These are phyloP conservation scores for Aplosporella prunicola DNA, from an alignment of 2,329 filamentous ascomycete species.

Conservation along the genomic window DNA sequence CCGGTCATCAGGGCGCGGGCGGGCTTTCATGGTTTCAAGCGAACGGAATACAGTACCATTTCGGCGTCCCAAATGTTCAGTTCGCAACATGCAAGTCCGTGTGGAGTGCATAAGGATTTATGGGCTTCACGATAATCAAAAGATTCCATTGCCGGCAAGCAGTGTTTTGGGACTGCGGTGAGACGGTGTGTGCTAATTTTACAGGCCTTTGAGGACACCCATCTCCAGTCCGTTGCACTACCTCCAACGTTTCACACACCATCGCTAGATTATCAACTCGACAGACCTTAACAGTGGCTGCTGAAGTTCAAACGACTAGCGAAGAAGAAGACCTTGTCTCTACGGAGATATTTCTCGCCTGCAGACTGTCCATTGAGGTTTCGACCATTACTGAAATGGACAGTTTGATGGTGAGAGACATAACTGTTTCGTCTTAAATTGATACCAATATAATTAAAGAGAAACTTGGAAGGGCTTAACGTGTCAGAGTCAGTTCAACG, in stretches of 20 bases:
- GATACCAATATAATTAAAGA: too few species aligned
- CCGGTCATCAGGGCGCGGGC: slow-evolving; percentile 24
- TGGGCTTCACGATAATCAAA: slow-evolving; percentile 21
- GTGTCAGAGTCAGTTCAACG: too few species aligned
- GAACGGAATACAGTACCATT: slow-evolving; percentile 30
- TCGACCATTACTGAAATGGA: slow-evolving; percentile 53
- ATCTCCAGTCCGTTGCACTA: neutral
- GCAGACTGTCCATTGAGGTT: slow-evolving; percentile 65
- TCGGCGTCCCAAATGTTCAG: slow-evolving; percentile 19
- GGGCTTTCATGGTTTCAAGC: slow-evolving; percentile 25
- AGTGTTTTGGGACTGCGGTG: neutral
- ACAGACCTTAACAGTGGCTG: slow-evolving; percentile 62
- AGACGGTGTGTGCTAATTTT: neutral
- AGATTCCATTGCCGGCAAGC: slow-evolving; percentile 6
- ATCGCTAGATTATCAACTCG: slow-evolving; percentile 89
- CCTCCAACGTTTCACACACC: neutral
- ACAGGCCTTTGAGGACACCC: neutral
- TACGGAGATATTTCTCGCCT: slow-evolving; percentile 51
- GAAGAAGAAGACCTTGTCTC: slow-evolving; percentile 60
- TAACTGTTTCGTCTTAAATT: too few species aligned
- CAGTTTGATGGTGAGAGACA: slow-evolving; percentile 86
- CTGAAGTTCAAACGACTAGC: slow-evolving; percentile 87
- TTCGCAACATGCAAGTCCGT: slow-evolving; percentile 23
- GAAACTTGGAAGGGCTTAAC: too few species aligned
- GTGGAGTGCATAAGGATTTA: slow-evolving; percentile 23